Evolutionary conservation across 2,329 filamentous ascomycete genomes (phyloP).

Genomic region (Pseudogymnoascus sp.): DNA sequence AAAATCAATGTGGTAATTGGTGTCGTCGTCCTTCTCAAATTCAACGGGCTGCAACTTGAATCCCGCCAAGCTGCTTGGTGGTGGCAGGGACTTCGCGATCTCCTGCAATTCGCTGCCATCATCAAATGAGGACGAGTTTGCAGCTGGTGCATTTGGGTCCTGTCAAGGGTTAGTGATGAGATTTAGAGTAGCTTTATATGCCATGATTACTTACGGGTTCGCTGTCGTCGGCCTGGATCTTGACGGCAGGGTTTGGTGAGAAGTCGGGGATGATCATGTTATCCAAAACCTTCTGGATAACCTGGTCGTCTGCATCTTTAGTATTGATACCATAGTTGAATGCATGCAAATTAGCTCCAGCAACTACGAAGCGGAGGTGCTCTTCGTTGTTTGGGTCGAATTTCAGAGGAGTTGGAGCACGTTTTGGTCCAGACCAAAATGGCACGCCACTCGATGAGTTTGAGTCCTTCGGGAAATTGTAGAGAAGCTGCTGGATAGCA

Average conservation of each 20-base stretch:
- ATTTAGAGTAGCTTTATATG: background rate
- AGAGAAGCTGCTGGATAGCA: constrained; percentile 86
- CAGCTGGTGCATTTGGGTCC: constrained; percentile 68
- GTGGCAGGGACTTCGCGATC: constrained; percentile 64
- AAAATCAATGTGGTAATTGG: constrained; percentile 97
- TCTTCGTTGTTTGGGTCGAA: constrained; percentile 80
- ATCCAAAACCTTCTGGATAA: constrained; percentile 74
- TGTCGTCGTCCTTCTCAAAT: constrained; percentile 98
- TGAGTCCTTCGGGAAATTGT: constrained; percentile 95
- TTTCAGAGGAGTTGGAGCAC: constrained; percentile 82
- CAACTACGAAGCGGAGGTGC: constrained; percentile 80
- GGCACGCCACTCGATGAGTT: constrained; percentile 78
- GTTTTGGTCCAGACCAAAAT: constrained; percentile 98
- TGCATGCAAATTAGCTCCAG: constrained; percentile 85
- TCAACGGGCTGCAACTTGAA: constrained; percentile 89
- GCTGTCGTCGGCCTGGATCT: constrained; percentile 93
- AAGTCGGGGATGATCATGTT: constrained; percentile 96
- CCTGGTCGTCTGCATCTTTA: constrained; percentile 59
- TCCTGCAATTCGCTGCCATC: constrained; percentile 69
- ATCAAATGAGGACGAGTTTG: constrained; percentile 45
- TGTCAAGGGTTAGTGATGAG: constrained; percentile 20
- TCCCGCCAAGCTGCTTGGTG: constrained; percentile 71
- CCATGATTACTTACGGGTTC: constrained; percentile 56
- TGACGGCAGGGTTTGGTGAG: constrained; percentile 78
- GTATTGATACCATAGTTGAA: constrained; percentile 97